Base-by-base conservation (phyloP, 192 early-diverging fungal species). In the Spinellus fusiger region DNA sequence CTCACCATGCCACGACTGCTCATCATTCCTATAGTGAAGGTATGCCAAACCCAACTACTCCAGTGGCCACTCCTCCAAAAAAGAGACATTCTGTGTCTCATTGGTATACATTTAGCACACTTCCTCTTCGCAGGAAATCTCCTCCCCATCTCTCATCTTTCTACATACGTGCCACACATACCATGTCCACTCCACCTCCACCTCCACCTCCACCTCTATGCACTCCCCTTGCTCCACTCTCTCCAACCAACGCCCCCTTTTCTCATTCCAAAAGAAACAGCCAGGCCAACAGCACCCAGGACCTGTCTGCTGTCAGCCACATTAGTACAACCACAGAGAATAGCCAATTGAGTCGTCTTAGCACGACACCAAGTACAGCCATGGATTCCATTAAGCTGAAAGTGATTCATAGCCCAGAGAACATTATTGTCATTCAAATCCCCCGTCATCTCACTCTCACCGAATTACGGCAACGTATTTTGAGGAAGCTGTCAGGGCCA, bases 361-460 rank as follows among this genome's bases (percentile, higher is more conserved):
- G 16, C 54, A 56, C 29, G n/a, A n/a, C n/a, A n/a, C n/a, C 22
- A n/a, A 51, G 8, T n/a, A n/a, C 31, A 29, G 35, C 18, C 32
- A 6, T 2, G 12, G 23, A 4, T 20, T 49, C 46, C 16, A 8
- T 13, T 60, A 46, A 48, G 22, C 44, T 60, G 27, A 60, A 60
- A 48, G 48, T 60, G 2, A 44, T 60, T 5, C 46, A 48, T 33
- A 47, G 49, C 22, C 16, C 49, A 47, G 58, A 60, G 18, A 60
- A 60, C 32, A 60, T 60, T 49, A 28, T 60, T 4, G 26, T 60
- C 4, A 12, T 60, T 18, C 58, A 60, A 20, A 18, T 44, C 40
- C 40, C 13, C 13, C 13, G 40, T n/a, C 10, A 44, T 18, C 3
- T 18, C 18, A n/a, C 40, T 44, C 18, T 44, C 13, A 18, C 40